Evolutionary conservation across 441 rosid genomes (phyloP).

Genomic region (Gossypium gossypioides): DNA sequence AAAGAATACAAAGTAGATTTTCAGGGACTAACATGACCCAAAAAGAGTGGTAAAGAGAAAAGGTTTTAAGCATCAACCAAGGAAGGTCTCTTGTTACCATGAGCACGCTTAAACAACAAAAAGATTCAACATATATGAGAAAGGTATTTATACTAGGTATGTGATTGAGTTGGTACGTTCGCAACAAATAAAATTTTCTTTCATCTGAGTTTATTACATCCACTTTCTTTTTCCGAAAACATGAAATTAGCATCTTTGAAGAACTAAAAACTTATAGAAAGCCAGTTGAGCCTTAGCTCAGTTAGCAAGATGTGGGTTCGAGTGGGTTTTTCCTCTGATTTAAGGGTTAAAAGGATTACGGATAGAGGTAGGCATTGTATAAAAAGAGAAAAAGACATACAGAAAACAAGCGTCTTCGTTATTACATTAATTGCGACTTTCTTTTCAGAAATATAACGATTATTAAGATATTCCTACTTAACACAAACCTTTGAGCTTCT

Average conservation of each 20-base stretch:
- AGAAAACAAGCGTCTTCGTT: not conserved
- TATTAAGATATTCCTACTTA: not conserved
- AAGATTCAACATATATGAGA: not conserved
- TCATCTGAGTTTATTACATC: not conserved
- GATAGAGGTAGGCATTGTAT: too few relatives aligned
- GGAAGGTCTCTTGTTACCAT: not conserved
- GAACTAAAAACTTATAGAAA: not conserved
- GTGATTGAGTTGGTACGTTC: not conserved
- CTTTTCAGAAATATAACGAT: not conserved
- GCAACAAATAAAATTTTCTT: not conserved
- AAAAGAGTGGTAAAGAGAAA: not conserved
- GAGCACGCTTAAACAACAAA: not conserved
- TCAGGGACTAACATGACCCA: not conserved
- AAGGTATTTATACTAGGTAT: not conserved
- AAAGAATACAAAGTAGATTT: conserved; percentile 18
- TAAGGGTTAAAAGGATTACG: too few relatives aligned
- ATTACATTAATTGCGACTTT: not conserved
- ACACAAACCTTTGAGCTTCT: not conserved
- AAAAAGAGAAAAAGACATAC: too few relatives aligned
- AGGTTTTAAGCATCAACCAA: not conserved
- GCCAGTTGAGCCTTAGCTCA: too few relatives aligned
- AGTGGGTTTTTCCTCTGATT: too few relatives aligned
- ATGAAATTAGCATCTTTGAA: not conserved
- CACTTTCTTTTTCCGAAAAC: not conserved
- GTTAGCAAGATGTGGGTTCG: too few relatives aligned